Percentiles rank a stretch among this genome's conserved stretches.
Conservation (phyloP, 805 yeast species). For the Limtongia smithiae region DNA sequence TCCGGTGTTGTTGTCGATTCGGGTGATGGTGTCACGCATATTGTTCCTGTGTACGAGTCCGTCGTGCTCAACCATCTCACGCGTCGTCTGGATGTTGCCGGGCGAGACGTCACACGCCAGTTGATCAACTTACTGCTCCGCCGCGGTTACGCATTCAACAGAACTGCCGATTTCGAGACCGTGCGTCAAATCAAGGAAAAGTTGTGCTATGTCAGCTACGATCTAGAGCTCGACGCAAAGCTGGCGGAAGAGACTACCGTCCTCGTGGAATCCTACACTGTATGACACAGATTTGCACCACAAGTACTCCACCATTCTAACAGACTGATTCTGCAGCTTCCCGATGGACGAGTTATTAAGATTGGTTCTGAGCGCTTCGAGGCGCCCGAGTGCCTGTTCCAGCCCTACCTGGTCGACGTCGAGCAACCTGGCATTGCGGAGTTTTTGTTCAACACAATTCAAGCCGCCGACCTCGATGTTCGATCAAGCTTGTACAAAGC, state of each 20-base stretch:
- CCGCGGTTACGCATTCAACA: slow-evolving; percentile 95
- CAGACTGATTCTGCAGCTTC: slow-evolving; percentile 56
- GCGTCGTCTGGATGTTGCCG: slow-evolving; percentile 91
- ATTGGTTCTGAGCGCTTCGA: slow-evolving; percentile 94
- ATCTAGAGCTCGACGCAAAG: slow-evolving; percentile 81
- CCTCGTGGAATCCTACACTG: slow-evolving; percentile 68
- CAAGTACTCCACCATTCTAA: too few relatives aligned
- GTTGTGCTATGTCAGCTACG: slow-evolving; percentile 91
- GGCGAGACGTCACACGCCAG: slow-evolving; percentile 97
- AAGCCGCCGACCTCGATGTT: slow-evolving; percentile 90
- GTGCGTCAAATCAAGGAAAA: slow-evolving; percentile 94
- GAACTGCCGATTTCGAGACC: slow-evolving; percentile 99
- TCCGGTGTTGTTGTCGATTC: slow-evolving; percentile 98
- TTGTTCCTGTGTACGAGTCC: slow-evolving; percentile 96
- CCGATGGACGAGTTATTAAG: slow-evolving; percentile 92
- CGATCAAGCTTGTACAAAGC: slow-evolving; percentile 86
- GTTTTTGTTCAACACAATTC: slow-evolving; percentile 83
- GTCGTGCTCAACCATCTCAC: slow-evolving; percentile 94
- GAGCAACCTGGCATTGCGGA: slow-evolving; percentile 98
- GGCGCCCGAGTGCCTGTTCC: slow-evolving; percentile 96
- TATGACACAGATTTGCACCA: neutral
- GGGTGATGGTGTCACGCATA: slow-evolving; percentile 98
- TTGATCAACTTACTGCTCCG: slow-evolving; percentile 85
- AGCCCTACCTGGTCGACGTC: slow-evolving; percentile 89
- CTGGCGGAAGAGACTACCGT: slow-evolving; percentile 94